Evolutionary conservation across 2,329 filamentous ascomycete species (phyloP).

Genomic region (Parascedosporium putredinis): DNA sequence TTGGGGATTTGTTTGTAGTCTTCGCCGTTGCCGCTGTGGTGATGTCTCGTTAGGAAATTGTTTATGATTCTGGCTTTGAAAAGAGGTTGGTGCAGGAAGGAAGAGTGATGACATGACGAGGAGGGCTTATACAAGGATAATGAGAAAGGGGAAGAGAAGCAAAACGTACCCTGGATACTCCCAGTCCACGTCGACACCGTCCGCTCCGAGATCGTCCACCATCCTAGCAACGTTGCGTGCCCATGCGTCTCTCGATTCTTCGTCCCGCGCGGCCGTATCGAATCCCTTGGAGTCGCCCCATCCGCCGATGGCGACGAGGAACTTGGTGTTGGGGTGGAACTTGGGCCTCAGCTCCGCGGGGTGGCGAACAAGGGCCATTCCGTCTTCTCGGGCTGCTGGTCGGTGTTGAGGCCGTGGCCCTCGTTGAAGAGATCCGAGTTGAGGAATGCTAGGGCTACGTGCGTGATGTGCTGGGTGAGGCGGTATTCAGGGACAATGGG

Average conservation of each 20-base stretch:
- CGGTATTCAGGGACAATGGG: constrained; percentile 26
- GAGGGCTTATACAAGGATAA: too few species aligned
- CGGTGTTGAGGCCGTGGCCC: constrained; percentile 20
- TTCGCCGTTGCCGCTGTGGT: constrained; percentile 50
- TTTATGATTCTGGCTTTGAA: not conserved
- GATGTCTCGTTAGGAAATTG: not conserved
- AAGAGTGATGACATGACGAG: too few species aligned
- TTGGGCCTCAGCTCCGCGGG: constrained; percentile 23
- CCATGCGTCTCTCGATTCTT: constrained; percentile 43
- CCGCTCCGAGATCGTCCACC: constrained; percentile 51
- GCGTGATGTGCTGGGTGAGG: constrained; percentile 36
- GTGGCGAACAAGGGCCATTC: constrained; percentile 44
- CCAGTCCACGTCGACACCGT: constrained; percentile 56
- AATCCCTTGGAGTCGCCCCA: constrained; percentile 64
- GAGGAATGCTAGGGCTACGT: constrained; percentile 50
- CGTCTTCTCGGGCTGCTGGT: too few species aligned
- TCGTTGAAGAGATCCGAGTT: constrained; percentile 40
- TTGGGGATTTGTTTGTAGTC: constrained; percentile 60
- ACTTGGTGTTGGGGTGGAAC: constrained; percentile 43
- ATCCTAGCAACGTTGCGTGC: constrained; percentile 54
- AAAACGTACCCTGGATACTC: constrained; percentile 41
- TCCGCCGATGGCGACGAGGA: constrained; percentile 63
- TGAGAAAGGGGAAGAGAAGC: not conserved
- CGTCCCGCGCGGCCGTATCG: constrained; percentile 40
- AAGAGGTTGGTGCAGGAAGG: not conserved